Evolutionary conservation across 805 yeast species (phyloP), one percentile per base, ranked within the genome.

Genomic region (Kuraishia capsulata): DNA sequence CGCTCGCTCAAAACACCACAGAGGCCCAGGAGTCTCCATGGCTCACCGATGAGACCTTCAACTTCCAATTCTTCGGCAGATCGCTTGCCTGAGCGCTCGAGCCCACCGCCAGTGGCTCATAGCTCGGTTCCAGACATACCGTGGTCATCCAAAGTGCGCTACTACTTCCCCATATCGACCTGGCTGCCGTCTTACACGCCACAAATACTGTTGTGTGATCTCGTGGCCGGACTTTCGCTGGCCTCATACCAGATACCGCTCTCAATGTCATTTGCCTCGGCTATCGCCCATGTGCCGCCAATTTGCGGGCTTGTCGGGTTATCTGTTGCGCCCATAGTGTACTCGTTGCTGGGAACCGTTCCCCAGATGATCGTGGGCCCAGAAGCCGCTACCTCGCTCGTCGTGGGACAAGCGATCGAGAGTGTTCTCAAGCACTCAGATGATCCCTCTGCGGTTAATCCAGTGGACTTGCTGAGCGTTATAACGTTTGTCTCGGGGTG

Each of bases 241-340:
- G 96, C 96, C 0, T 81, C 92, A 4, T 90, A 88, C 59, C 97
- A 89, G 55, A 76, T 90, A 36, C 97, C 98, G 1, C 64, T 90
- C 39, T 81, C 88, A 44, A 69, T 80, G 71, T 74, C 83, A 2
- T 82, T 82, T 51, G 92, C 96, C 3, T 79, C 86, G 0, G 79
- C 94, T 0, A 65, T 88, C 33, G 94, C 95, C 2, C 86, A 80
- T 49, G 80, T 86, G 10, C 90, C 92, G 9, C 85, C 95, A 0
- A 57, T 81, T 2, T 76, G 82, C 45, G 96, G 96, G 0, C 64
- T 89, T 6, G 73, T 79, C 45, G 85, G 88, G 0, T 67, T 87
- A 35, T 78, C 85, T 1, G 65, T 83, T 3, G 86, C 92, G 0
- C 94, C 96, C 0, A 60, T 81, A n/a, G 61, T 84, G 5, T 88